These are phyloP conservation scores for Starmerella tilneyi DNA, from an alignment of 805 yeast genomes.

Conservation along the genomic window DNA sequence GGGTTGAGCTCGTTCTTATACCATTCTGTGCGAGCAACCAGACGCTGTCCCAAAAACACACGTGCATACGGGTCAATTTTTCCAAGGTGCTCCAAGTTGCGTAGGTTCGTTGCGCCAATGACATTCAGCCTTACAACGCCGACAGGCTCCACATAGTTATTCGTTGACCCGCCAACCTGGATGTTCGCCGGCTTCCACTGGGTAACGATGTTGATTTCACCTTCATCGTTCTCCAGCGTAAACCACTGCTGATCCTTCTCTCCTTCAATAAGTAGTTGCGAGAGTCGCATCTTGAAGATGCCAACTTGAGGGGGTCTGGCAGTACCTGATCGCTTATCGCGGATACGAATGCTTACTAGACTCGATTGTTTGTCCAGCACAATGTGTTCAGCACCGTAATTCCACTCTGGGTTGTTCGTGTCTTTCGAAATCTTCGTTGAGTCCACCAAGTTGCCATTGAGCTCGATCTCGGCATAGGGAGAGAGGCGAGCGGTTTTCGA, in stretches of 20 bases:
- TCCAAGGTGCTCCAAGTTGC: slow-evolving; percentile 81
- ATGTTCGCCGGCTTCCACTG: slow-evolving; percentile 81
- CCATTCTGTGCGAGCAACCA: slow-evolving; percentile 66
- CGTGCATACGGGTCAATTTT: slow-evolving; percentile 87
- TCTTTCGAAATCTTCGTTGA: slow-evolving; percentile 52
- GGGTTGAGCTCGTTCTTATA: slow-evolving; percentile 62
- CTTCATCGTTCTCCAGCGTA: slow-evolving; percentile 52
- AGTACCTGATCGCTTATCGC: slow-evolving; percentile 48
- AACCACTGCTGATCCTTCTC: slow-evolving; percentile 73
- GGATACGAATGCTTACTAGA: slow-evolving; percentile 56
- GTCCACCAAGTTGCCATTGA: slow-evolving; percentile 50
- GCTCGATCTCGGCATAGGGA: slow-evolving; percentile 59
- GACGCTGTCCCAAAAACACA: slow-evolving; percentile 63
- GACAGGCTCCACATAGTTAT: slow-evolving; percentile 86
- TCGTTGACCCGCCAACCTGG: slow-evolving; percentile 48
- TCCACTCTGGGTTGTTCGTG: slow-evolving; percentile 59
- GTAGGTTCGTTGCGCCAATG: slow-evolving; percentile 59
- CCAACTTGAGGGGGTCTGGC: slow-evolving; percentile 48
- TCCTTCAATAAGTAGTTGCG: slow-evolving; percentile 62
- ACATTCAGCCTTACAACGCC: slow-evolving; percentile 73
- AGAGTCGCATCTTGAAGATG: slow-evolving; percentile 41
- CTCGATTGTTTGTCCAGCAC: slow-evolving; percentile 61
- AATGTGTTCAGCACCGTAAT: slow-evolving; percentile 52
- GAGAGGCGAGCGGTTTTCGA: slow-evolving; percentile 43
- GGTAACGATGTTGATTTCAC: slow-evolving; percentile 60